Evolutionary conservation across 768 basidiomycete species (phyloP), one percentile per base, ranked within the genome.

Genomic region (Agrocybe chaxingu): DNA sequence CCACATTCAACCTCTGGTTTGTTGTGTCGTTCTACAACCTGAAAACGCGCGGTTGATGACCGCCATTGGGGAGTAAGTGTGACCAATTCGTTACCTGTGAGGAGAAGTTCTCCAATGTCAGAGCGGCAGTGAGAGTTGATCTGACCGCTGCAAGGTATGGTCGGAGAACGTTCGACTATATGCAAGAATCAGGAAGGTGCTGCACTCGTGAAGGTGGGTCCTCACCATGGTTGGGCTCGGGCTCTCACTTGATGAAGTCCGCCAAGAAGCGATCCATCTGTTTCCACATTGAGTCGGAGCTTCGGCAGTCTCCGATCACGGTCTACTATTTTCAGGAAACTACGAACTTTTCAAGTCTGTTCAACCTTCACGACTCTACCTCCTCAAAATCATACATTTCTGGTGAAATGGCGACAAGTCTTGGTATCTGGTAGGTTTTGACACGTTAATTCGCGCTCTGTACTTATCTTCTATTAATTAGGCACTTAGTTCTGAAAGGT

Each of bases 11-110:
- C 84, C 66, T 98, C 96, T 45, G 96, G 96, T 61, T 94, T 92
- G 69, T 98, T 98, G 73, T 98, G 96, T 42, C 96, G 77, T 69
- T 98, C 96, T 45, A 98, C 95, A 52, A 97, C 87, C 92, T 96
- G 65, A 33, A 48, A 42, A 53, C 33, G 51, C 31, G 45, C 60
- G 57, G 54, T 61, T 45, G 60, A 39, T 52, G 46, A 42, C 54
- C 42, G 50, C 35, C 18, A 47, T 45, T 42, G 51, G 51, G 37
- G 34, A 55, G 44, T 45, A 43, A 44, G 19, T 40, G 57, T 30
- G 47, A 48, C 47, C 44, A 52, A 45, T n/a, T 42, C 48, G 63
- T 61, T 67, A 92, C 91, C 80, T 99, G 96, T 8, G 96, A 98
- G 43, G 93, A 83, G 76, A 99, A 99, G 80, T 95, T 92, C 75